Evolutionary conservation across 1,284 basidiomycete species (phyloP).

Genomic region (Fomitopsis betulina): DNA sequence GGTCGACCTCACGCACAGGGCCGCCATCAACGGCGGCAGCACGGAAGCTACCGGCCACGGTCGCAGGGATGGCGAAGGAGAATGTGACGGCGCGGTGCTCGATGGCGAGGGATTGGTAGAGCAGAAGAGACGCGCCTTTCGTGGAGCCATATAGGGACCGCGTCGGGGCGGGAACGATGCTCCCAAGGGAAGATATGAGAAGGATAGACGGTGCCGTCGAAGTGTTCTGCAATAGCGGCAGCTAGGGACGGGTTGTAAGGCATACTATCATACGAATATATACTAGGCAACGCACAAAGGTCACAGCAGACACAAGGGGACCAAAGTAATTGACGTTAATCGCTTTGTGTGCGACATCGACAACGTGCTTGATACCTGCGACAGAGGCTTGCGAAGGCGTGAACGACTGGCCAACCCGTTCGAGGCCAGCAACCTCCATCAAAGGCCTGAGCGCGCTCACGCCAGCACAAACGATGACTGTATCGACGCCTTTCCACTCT

Average conservation of each 20-base stretch:
- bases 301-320: constrained; percentile 56
- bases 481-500: constrained; percentile 86
- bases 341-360: constrained; percentile 50
- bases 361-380: constrained; percentile 47
- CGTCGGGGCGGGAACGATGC: constrained; percentile 82
- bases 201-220: constrained; percentile 74
- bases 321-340: constrained; percentile 62
- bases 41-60: constrained; percentile 77
- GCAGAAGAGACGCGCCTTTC: constrained; percentile 76
- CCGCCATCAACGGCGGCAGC: constrained; percentile 70
- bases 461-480: constrained; percentile 80
- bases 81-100: constrained; percentile 69
- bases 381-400: constrained; percentile 33
- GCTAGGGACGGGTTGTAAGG: constrained; percentile 36
- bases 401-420: constrained; percentile 33
- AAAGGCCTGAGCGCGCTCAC: constrained; percentile 81
- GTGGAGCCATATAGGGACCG: constrained; percentile 83
- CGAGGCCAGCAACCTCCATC: constrained; percentile 66
- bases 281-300: constrained; percentile 49
- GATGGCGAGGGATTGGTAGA: constrained; percentile 76
- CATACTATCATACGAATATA: background rate
- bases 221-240: constrained; percentile 70
- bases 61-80: constrained; percentile 53
- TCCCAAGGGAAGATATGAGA: constrained; percentile 78
- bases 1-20: constrained; percentile 43